Conservation (phyloP, 2,329 filamentous ascomycete genomes). For the Paradendryphiella salina region DNA sequence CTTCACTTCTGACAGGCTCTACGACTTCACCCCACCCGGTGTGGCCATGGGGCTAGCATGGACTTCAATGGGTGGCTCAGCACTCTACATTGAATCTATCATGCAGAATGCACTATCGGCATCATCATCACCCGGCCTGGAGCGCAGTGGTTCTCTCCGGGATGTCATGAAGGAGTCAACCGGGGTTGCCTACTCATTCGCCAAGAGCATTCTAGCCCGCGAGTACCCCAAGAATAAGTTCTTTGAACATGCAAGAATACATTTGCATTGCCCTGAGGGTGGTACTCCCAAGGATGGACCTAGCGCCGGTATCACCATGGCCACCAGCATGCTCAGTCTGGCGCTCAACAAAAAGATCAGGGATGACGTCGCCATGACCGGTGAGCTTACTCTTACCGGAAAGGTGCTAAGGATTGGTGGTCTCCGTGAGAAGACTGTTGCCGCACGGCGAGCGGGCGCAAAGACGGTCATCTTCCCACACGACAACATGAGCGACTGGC, state of each 20-base stretch:
- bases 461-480: constrained; percentile 92
- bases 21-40: constrained; percentile 89
- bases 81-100: constrained; percentile 96
- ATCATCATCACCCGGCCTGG: constrained; percentile 74
- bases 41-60: constrained; percentile 98
- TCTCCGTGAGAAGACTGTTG: constrained; percentile 94
- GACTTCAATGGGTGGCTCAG: constrained; percentile 95
- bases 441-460: constrained; percentile 86
- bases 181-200: constrained; percentile 91
- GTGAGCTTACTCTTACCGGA: constrained; percentile 92
- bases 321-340: constrained; percentile 85
- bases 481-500: constrained; percentile 96
- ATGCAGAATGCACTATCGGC: constrained; percentile 78
- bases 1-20: constrained; percentile 93
- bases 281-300: constrained; percentile 89
- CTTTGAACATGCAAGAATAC: constrained; percentile 93
- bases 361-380: constrained; percentile 94
- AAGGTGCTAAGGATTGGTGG: constrained; percentile 96
- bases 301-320: constrained; percentile 91
- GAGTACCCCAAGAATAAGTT: constrained; percentile 89
- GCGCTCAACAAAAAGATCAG: constrained; percentile 77
- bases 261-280: constrained; percentile 94
- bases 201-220: constrained; percentile 83
- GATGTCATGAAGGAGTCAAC: constrained; percentile 98
- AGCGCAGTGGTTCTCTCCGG: constrained; percentile 94